Evolutionary conservation across 1,284 basidiomycete species (phyloP).

Genomic region (Pseudozyma tsukubaensis): DNA sequence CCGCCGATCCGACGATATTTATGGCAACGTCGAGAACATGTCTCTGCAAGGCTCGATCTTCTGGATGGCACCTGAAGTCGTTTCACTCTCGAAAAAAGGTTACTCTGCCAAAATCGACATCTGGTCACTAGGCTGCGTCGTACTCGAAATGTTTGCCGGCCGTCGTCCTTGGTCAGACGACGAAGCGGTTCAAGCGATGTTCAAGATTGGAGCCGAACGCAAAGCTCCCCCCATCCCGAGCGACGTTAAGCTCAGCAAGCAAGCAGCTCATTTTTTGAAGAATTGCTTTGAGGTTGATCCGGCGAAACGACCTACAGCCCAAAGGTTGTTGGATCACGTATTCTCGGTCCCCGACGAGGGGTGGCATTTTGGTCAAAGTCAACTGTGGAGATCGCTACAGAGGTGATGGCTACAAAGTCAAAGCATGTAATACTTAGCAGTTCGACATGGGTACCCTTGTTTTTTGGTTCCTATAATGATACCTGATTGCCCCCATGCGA

Average conservation of each 20-base stretch:
- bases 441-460: neutral
- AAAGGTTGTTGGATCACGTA: slow-evolving; percentile 82
- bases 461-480: slow-evolving; percentile 9
- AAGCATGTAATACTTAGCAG: neutral
- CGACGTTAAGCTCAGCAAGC: slow-evolving; percentile 79
- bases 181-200: slow-evolving; percentile 91
- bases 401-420: slow-evolving; percentile 2
- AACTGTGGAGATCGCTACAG: slow-evolving; percentile 45
- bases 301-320: slow-evolving; percentile 83
- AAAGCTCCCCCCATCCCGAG: slow-evolving; percentile 88
- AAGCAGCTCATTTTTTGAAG: slow-evolving; percentile 86
- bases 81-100: slow-evolving; percentile 79
- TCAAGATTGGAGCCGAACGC: slow-evolving; percentile 86
- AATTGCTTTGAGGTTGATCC: slow-evolving; percentile 93
- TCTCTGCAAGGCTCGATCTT: slow-evolving; percentile 94
- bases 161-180: slow-evolving; percentile 90
- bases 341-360: slow-evolving; percentile 73
- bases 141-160: slow-evolving; percentile 98
- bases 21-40: slow-evolving; percentile 80
- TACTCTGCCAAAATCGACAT: slow-evolving; percentile 98
- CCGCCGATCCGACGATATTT: slow-evolving; percentile 75
- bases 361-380: slow-evolving; percentile 59
- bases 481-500: neutral
- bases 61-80: slow-evolving; percentile 99
- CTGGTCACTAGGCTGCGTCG: slow-evolving; percentile 97